These are phyloP conservation scores for Hypoxylon sp. DNA, from an alignment of 2,329 filamentous ascomycete genomes.

Conservation along the genomic window DNA sequence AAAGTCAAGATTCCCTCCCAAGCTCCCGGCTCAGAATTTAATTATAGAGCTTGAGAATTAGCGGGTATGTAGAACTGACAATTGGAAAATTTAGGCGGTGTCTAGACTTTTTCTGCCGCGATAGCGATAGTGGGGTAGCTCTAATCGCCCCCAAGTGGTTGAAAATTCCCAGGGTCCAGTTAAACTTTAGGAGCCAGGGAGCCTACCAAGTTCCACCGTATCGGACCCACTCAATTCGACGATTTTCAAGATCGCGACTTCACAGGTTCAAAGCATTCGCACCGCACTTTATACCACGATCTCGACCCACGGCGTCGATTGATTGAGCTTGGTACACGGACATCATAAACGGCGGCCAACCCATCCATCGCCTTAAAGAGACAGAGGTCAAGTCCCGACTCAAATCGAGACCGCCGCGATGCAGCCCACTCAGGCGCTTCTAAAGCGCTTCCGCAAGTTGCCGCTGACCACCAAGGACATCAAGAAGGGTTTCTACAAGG, in stretches of 20 bases:
- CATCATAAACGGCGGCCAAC: neutral
- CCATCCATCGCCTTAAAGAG: neutral
- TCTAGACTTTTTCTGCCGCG: slow-evolving; percentile 39
- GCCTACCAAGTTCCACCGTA: slow-evolving; percentile 2
- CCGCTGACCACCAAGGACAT: slow-evolving; percentile 92
- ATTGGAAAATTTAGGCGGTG: slow-evolving; percentile 37
- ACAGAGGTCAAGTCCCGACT: slow-evolving; percentile 1
- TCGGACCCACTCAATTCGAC: slow-evolving; percentile 16
- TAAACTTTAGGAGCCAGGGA: slow-evolving; percentile 18
- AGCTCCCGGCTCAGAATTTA: neutral
- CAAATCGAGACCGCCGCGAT: slow-evolving; percentile 58
- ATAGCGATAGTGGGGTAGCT: slow-evolving; percentile 38
- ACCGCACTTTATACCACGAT: too few relatives aligned
- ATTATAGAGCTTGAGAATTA: neutral
- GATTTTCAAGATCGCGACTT: slow-evolving; percentile 43
- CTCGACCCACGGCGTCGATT: too few relatives aligned
- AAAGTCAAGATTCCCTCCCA: neutral
- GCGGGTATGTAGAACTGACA: slow-evolving; percentile 10
- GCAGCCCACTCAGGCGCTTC: slow-evolving; percentile 77
- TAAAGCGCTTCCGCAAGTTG: slow-evolving; percentile 78
- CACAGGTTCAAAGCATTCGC: neutral
- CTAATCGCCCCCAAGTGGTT: neutral
- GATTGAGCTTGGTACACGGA: neutral
- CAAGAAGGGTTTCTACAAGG: slow-evolving; percentile 97
- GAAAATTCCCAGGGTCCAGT: slow-evolving; percentile 15